phyloP scores from a whole-genome alignment of 1,139 yeast species.

The Blastobotrys elegans region DNA sequence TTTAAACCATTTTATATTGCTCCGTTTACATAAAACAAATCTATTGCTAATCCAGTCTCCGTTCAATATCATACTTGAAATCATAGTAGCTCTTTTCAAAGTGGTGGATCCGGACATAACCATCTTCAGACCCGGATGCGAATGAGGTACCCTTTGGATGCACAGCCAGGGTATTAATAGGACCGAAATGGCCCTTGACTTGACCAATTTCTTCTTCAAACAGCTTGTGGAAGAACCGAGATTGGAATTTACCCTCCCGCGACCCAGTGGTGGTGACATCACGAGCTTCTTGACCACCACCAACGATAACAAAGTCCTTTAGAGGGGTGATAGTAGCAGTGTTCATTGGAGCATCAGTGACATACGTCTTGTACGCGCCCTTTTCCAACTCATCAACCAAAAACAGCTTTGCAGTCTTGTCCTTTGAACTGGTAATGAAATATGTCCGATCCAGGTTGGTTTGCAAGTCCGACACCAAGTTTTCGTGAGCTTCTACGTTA shows the following conservation, averaged over 20 bases:
- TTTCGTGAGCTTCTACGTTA: slow-evolving; percentile 65
- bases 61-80: slow-evolving; percentile 78
- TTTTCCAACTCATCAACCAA: slow-evolving; percentile 72
- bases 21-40: no score
- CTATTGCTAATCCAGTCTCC: background rate
- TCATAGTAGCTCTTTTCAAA: slow-evolving; percentile 91
- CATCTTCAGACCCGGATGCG: slow-evolving; percentile 98
- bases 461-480: slow-evolving; percentile 77
- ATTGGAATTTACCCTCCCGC: slow-evolving; percentile 94
- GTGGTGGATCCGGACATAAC: slow-evolving; percentile 88
- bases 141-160: slow-evolving; percentile 93
- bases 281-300: slow-evolving; percentile 99
- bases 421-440: slow-evolving; percentile 90
- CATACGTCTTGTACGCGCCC: slow-evolving; percentile 56
- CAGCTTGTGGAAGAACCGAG: slow-evolving; percentile 91
- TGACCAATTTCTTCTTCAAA: slow-evolving; percentile 96
- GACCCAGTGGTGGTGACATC: slow-evolving; percentile 95
- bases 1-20: no score
- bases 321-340: slow-evolving; percentile 91
- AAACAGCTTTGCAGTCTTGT: slow-evolving; percentile 75
- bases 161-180: slow-evolving; percentile 86
- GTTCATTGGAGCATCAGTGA: slow-evolving; percentile 92
- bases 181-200: slow-evolving; percentile 98
- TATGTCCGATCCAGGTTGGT: slow-evolving; percentile 83
- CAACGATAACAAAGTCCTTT: slow-evolving; percentile 87